Evolutionary conservation across 139 green algal species (phyloP).

Genomic region (Chlamydomonas incerta): DNA sequence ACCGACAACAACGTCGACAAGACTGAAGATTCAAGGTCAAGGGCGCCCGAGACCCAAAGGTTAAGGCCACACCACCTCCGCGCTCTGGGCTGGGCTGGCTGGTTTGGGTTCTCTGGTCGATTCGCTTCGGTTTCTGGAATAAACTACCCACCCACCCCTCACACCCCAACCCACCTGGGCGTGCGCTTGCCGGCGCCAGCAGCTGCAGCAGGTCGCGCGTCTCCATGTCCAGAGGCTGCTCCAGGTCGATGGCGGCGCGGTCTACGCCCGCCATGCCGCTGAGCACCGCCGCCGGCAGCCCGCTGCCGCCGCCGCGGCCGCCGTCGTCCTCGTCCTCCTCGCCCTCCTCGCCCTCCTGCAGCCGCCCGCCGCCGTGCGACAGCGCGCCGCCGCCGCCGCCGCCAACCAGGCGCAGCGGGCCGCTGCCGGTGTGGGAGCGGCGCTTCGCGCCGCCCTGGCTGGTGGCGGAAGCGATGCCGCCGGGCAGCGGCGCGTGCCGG

Average conservation of each 20-base stretch:
- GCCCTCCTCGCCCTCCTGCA: too few species aligned
- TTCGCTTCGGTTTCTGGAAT: too few species aligned
- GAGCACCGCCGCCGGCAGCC: background rate
- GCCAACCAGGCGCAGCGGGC: background rate
- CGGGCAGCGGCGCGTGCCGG: too few species aligned
- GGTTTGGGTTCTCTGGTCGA: too few species aligned
- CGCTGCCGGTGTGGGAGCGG: background rate
- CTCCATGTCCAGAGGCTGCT: slow-evolving; percentile 21
- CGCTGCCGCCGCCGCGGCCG: background rate
- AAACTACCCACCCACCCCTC: background rate
- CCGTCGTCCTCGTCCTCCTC: too few species aligned
- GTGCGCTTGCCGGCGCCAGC: slow-evolving; percentile 4
- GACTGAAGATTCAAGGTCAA: too few species aligned
- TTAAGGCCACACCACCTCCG: too few species aligned
- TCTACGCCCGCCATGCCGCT: background rate
- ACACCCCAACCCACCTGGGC: background rate
- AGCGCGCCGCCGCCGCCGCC: too few species aligned
- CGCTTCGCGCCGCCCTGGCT: background rate
- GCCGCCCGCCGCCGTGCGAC: too few species aligned
- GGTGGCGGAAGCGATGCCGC: background rate
- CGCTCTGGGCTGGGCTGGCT: too few species aligned
- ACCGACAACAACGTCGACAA: too few species aligned
- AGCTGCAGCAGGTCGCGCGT: slow-evolving; percentile 31
- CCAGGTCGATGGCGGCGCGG: slow-evolving; percentile 14
- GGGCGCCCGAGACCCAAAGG: too few species aligned